These are phyloP conservation scores for Pythium coloratum DNA, from an alignment of 352 stramenopile genomes.

Conservation along the genomic window DNA sequence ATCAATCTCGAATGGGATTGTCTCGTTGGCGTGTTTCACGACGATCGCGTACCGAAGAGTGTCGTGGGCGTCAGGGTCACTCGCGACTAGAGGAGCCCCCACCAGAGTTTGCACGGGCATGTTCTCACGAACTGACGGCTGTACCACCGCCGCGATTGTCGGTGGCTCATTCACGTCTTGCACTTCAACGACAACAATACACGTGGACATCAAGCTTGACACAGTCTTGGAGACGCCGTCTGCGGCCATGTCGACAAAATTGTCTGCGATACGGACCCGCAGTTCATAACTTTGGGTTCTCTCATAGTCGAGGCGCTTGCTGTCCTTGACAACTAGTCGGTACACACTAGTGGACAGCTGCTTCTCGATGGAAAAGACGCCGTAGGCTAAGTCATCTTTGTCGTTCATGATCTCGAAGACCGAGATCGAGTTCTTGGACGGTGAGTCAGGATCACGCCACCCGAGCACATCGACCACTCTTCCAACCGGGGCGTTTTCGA, in stretches of 20 bases:
- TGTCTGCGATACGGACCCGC: slow-evolving; percentile 25
- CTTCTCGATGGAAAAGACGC: slow-evolving; percentile 18
- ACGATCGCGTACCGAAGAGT: slow-evolving; percentile 18
- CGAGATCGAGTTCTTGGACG: slow-evolving; percentile 41
- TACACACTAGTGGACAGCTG: neutral
- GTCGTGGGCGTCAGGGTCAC: slow-evolving; percentile 27
- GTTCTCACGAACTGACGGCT: slow-evolving; percentile 42
- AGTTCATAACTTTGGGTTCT: slow-evolving; percentile 16
- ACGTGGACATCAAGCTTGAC: slow-evolving; percentile 44
- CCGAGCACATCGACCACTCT: slow-evolving; percentile 29
- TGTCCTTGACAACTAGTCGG: slow-evolving; percentile 15
- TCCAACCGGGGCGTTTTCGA: slow-evolving; percentile 33
- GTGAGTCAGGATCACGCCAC: slow-evolving; percentile 45
- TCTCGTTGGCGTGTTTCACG: neutral
- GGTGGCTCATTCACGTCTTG: slow-evolving; percentile 53
- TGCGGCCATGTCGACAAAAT: slow-evolving; percentile 8
- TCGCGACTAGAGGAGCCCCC: slow-evolving; percentile 15
- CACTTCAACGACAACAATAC: slow-evolving; percentile 35
- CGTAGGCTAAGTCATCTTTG: slow-evolving; percentile 15
- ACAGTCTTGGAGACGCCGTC: slow-evolving; percentile 22
- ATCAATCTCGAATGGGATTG: slow-evolving; percentile 44
- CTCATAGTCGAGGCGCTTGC: slow-evolving; percentile 24
- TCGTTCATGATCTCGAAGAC: slow-evolving; percentile 43
- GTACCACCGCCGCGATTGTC: slow-evolving; percentile 24
- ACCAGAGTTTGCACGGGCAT: slow-evolving; percentile 18